Evolutionary conservation across 345 rosid species (phyloP), one percentile per base, ranked within the genome.

Genomic region (Brassica rapa): DNA sequence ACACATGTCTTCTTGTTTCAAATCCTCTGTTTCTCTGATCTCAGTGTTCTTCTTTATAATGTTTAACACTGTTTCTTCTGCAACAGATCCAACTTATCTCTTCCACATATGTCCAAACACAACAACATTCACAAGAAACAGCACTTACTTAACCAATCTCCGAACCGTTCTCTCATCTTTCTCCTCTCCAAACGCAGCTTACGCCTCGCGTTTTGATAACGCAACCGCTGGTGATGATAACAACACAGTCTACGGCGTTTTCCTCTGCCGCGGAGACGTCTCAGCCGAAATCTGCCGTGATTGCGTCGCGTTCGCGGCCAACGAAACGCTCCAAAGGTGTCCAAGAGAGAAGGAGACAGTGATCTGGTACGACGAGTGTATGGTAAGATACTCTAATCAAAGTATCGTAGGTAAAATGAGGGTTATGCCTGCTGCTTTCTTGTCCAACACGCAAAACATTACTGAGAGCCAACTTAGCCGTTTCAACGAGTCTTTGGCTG

Each of bases 61-160:
- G 55, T 35, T 80, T 25, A 80, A 37, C 60, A 57, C 85, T 12
- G 63, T 21, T 55, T 39, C 51, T 29, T 64, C 70, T 8, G 91
- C 86, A 53, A 49, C 41, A 39, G 64, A n/a, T 75, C 83, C 83
- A 75, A 70, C 24, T 35, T 80, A 75, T 43, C 80, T 81, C 68
- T 57, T 23, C 57, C 80, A 81, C 70, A 59, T 46, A 30, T 81
- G 80, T 59, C 43, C 60, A 43, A 68, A 57, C 76, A 41, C 74
- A 56, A 82, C 80, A 53, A 85, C 80, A 25, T 87, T 73, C 82
- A 59, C 77, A 14, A 3, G 49, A 41, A 80, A 82, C 77, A 85
- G 85, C 78, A 70, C 87, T 55, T 88, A 72, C 77, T 69, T 75
- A 0, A 16, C 71, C 77, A 90, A 85, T 73, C 88, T 88, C 14